Evolutionary conservation across 2,329 filamentous ascomycete species (phyloP).

Genomic region (Cladosporium colombiae): DNA sequence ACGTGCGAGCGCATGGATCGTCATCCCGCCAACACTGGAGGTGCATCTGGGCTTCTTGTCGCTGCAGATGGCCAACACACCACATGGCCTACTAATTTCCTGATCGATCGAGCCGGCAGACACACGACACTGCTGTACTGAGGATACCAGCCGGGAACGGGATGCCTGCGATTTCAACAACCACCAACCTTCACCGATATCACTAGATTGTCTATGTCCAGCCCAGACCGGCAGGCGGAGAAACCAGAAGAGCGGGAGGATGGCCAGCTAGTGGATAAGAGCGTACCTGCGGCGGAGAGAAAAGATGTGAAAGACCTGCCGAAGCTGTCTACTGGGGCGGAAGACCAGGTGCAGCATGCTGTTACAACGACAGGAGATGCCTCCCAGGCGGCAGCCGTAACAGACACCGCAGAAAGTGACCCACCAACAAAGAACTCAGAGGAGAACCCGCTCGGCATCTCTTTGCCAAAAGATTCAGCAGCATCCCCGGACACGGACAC

Average conservation of each 20-base stretch:
- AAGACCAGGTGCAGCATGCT: slow-evolving; percentile 20
- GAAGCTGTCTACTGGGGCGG: slow-evolving; percentile 7
- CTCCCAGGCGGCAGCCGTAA: slow-evolving; percentile 21
- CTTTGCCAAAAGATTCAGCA: background rate
- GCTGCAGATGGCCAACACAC: background rate
- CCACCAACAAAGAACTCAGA: background rate
- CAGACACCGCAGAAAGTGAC: background rate
- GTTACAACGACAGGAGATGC: slow-evolving; percentile 14
- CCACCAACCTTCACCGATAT: slow-evolving; percentile 1
- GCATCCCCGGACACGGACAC: background rate
- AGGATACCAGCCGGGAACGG: background rate
- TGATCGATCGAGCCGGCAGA: slow-evolving; percentile 7
- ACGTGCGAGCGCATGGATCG: slow-evolving; percentile 17
- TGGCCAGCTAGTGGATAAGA: slow-evolving; percentile 22
- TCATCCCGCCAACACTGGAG: slow-evolving; percentile 15
- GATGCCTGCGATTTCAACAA: slow-evolving; percentile 7
- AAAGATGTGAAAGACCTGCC: background rate
- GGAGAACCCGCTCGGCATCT: background rate
- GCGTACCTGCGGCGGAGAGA: background rate
- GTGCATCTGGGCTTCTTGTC: slow-evolving; percentile 9
- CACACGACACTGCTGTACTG: background rate
- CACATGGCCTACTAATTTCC: background rate
- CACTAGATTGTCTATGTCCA: slow-evolving; percentile 32
- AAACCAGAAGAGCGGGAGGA: slow-evolving; percentile 23
- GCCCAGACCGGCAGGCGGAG: slow-evolving; percentile 24